Evolutionary conservation across 306 rosid species (phyloP).

Genomic region (Quercus gilva): DNA sequence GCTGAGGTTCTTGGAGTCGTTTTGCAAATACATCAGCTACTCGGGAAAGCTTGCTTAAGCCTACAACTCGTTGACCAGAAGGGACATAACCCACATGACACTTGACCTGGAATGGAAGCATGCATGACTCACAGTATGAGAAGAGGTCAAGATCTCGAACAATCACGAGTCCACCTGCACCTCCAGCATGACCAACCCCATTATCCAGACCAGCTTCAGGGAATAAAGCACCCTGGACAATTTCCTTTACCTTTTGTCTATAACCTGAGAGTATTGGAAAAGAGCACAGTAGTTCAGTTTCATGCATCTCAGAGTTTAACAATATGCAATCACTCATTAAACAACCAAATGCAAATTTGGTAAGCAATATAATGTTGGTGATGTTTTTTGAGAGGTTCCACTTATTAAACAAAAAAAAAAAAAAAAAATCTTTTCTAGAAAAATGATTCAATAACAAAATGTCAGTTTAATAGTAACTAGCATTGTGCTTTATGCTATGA

Average conservation of each 20-base stretch:
- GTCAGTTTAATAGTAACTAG: background rate
- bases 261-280: conserved; percentile 48
- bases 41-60: conserved; percentile 91
- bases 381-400: background rate
- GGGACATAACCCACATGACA: conserved; percentile 96
- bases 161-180: conserved; percentile 90
- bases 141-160: conserved; percentile 87
- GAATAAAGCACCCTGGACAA: conserved; percentile 87
- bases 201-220: conserved; percentile 87
- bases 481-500: background rate
- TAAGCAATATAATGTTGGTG: too few species aligned
- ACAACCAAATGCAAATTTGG: background rate
- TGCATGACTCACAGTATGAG: conserved; percentile 90
- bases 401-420: background rate
- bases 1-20: conserved; percentile 73
- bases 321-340: background rate
- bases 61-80: conserved; percentile 74
- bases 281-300: background rate
- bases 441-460: background rate
- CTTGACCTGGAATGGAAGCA: conserved; percentile 90
- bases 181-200: conserved; percentile 84
- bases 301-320: background rate
- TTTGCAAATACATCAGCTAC: conserved; percentile 63
- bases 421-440: background rate
- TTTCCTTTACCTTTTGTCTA: conserved; percentile 69